These are phyloP conservation scores for Lichtheimia ornata DNA, from an alignment of 371 early-diverging fungal species.

Conservation along the genomic window DNA sequence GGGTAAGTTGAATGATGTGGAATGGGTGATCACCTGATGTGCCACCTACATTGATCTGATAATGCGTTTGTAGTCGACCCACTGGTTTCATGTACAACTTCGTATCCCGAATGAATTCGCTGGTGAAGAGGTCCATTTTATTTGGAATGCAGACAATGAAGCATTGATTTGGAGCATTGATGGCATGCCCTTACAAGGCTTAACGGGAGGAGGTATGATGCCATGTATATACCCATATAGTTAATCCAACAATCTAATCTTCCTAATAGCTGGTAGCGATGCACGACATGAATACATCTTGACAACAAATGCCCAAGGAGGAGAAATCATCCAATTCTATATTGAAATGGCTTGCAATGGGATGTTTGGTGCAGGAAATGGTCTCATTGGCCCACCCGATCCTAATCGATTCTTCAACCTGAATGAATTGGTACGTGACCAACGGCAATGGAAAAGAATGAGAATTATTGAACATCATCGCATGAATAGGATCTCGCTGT, in stretches of 20 bases:
- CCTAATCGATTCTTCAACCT: conserved; percentile 60
- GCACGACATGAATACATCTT: conserved; percentile 81
- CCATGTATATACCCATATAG: background rate
- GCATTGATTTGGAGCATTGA: conserved; percentile 85
- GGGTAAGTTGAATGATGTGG: conserved; percentile 56
- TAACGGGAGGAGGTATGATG: conserved; percentile 75
- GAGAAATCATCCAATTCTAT: conserved; percentile 71
- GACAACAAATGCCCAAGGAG: conserved; percentile 62
- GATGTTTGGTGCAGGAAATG: conserved; percentile 84
- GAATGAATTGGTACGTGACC: conserved; percentile 31
- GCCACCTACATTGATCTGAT: background rate
- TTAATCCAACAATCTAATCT: no score
- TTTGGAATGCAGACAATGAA: conserved; percentile 86
- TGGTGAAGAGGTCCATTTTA: conserved; percentile 73
- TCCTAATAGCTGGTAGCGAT: conserved; percentile 45
- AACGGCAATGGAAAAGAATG: background rate
- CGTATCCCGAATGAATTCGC: conserved; percentile 74
- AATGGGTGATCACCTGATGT: background rate
- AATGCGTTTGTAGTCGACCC: conserved; percentile 67
- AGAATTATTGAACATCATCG: conserved; percentile 69
- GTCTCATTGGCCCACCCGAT: conserved; percentile 69
- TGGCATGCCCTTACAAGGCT: conserved; percentile 82
- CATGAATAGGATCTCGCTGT: conserved; percentile 72
- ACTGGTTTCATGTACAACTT: conserved; percentile 82
- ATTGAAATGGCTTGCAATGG: conserved; percentile 94